phyloP scores from a whole-genome alignment of 805 yeast species.

The Candida rishiriensis region DNA sequence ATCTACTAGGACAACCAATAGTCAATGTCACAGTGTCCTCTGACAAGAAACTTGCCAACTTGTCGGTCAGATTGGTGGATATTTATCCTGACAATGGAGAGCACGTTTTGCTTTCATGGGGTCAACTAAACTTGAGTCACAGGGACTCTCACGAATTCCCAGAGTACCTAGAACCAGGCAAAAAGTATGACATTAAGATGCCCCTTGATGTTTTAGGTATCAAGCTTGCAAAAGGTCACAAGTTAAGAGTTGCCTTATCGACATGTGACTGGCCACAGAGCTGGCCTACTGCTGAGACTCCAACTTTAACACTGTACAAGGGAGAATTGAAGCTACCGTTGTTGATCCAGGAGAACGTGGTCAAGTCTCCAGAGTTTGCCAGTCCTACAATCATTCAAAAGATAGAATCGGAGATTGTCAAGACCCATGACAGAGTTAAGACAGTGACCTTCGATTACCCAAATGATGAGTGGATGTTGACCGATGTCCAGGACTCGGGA shows the following conservation, averaged over 20 bases:
- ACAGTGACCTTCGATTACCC: slow-evolving; percentile 30
- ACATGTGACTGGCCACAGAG: slow-evolving; percentile 46
- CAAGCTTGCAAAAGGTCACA: slow-evolving; percentile 33
- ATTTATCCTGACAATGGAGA: slow-evolving; percentile 35
- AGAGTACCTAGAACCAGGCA: slow-evolving; percentile 27
- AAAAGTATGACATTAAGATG: slow-evolving; percentile 31
- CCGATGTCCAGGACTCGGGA: slow-evolving; percentile 35
- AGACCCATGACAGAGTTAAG: slow-evolving; percentile 24
- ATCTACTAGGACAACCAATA: slow-evolving; percentile 36
- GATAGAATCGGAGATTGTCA: slow-evolving; percentile 24
- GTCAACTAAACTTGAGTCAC: slow-evolving; percentile 39
- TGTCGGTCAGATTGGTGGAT: slow-evolving; percentile 37
- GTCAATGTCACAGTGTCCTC: slow-evolving; percentile 30
- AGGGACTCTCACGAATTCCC: slow-evolving; percentile 39
- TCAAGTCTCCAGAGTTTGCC: slow-evolving; percentile 24
- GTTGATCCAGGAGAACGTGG: slow-evolving; percentile 15
- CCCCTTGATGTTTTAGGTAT: slow-evolving; percentile 39
- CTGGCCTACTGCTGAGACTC: slow-evolving; percentile 42
- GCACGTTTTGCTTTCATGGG: slow-evolving; percentile 40
- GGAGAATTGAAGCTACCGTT: slow-evolving; percentile 31
- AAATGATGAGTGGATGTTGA: slow-evolving; percentile 31
- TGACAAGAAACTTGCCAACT: slow-evolving; percentile 35
- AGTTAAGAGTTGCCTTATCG: slow-evolving; percentile 36
- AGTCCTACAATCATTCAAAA: slow-evolving; percentile 27
- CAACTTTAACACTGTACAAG: slow-evolving; percentile 31